phyloP scores from a whole-genome alignment of 2,329 filamentous ascomycete genomes.

The Sphaerulina populicola region DNA sequence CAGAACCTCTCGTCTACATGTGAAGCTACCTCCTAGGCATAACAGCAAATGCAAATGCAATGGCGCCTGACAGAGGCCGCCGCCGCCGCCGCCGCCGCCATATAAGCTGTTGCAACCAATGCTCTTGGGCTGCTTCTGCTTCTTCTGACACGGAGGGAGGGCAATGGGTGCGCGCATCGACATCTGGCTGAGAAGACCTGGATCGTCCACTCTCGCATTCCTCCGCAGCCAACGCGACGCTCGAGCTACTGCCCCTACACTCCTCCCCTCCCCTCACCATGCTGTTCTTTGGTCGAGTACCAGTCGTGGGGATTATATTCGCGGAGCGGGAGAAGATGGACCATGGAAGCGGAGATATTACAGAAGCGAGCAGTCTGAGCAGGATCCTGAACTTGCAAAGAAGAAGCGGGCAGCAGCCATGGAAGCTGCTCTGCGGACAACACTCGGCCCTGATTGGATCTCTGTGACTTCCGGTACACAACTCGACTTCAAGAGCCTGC shows the following conservation, averaged over 20 bases:
- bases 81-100: conserved; percentile 10
- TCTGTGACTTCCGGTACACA: not conserved
- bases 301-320: not conserved
- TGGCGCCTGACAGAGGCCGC: conserved; percentile 31
- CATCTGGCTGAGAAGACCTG: conserved; percentile 38
- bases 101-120: conserved; percentile 11
- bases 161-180: conserved; percentile 41
- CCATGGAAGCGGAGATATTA: conserved; percentile 1
- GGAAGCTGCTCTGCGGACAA: conserved; percentile 15
- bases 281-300: not conserved
- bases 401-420: conserved; percentile 1
- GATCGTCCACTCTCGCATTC: conserved; percentile 35
- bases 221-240: conserved; percentile 29
- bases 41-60: conserved; percentile 23
- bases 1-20: too few relatives aligned
- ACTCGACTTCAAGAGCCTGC: conserved; percentile 17
- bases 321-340: not conserved
- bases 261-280: not conserved
- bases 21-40: not conserved
- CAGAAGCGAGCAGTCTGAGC: not conserved
- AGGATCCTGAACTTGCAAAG: not conserved
- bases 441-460: not conserved
- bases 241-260: conserved; percentile 1
- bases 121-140: too few relatives aligned
- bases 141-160: not conserved